A percentile compares a stretch with the other conserved stretches of the same genome.
These are phyloP conservation scores for Rubus parviflorus DNA, from an alignment of 306 rosid genomes.

Conservation along the genomic window DNA sequence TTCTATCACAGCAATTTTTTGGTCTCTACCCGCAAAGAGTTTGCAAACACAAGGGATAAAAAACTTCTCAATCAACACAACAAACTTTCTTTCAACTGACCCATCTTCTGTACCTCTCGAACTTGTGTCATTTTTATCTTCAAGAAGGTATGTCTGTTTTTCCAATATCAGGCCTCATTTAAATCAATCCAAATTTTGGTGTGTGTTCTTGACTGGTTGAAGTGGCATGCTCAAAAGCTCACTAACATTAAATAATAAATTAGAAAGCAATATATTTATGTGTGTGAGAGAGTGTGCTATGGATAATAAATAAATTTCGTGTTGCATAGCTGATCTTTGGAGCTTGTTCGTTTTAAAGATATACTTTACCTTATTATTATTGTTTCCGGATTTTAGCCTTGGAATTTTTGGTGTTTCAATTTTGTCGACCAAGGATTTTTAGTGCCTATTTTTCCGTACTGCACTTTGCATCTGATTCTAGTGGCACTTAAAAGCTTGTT, in stretches of 20 bases:
- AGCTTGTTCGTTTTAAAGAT: neutral
- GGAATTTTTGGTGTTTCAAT: neutral
- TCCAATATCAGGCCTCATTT: constrained; percentile 7
- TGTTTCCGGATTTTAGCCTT: neutral
- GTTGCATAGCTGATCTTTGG: constrained; percentile 7
- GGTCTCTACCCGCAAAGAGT: constrained; percentile 45
- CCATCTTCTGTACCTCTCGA: constrained; percentile 58
- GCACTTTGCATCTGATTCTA: neutral
- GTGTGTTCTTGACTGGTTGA: constrained; percentile 3
- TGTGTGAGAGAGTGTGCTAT: neutral
- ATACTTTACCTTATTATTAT: neutral
- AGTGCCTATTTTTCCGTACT: neutral
- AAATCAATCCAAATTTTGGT: neutral
- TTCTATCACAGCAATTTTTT: constrained; percentile 54
- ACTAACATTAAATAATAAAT: neutral
- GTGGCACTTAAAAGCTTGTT: neutral
- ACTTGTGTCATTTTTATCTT: constrained; percentile 63
- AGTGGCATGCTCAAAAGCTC: constrained; percentile 1
- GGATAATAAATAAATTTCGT: neutral
- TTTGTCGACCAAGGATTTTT: neutral
- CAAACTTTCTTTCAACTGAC: constrained; percentile 47
- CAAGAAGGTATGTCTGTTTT: constrained; percentile 63
- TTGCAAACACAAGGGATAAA: constrained; percentile 58
- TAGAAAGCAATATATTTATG: neutral
- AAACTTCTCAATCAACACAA: constrained; percentile 60